Evolutionary conservation across 208 protist species (phyloP).

Genomic region (Leishmania arabica): DNA sequence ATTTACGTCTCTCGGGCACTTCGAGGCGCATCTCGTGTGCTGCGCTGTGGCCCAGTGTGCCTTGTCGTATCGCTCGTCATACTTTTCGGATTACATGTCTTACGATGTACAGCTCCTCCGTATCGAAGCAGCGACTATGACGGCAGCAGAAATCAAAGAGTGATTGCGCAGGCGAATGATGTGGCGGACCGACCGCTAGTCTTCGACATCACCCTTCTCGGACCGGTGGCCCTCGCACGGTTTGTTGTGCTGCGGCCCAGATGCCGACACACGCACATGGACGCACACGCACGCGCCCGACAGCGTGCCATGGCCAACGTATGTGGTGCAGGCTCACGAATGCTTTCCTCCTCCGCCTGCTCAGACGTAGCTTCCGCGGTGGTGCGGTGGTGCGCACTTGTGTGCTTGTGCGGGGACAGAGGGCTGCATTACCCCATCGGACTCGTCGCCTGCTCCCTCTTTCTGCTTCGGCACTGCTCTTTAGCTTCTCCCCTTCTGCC

Average conservation of each 20-base stretch:
- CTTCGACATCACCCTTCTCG: not conserved
- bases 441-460: not conserved
- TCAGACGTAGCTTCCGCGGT: not conserved
- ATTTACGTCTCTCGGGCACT: not conserved
- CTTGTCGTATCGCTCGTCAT: not conserved
- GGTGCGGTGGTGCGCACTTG: not conserved
- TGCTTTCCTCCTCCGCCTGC: not conserved
- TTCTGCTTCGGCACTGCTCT: not conserved
- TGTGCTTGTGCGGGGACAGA: not conserved
- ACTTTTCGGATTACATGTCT: not conserved
- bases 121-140: not conserved
- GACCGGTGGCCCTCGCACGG: not conserved
- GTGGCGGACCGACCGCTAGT: not conserved
- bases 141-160: not conserved
- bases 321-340: not conserved
- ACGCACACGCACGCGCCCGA: not conserved
- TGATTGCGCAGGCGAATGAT: not conserved
- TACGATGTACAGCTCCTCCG: not conserved
- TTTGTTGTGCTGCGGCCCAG: not conserved
- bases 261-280: not conserved
- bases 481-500: not conserved
- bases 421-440: not conserved
- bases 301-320: not conserved
- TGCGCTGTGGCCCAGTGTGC: not conserved
- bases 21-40: not conserved